Base-by-base conservation (phyloP, 352 stramenopile species). In the Globisporangium echinulatum region DNA sequence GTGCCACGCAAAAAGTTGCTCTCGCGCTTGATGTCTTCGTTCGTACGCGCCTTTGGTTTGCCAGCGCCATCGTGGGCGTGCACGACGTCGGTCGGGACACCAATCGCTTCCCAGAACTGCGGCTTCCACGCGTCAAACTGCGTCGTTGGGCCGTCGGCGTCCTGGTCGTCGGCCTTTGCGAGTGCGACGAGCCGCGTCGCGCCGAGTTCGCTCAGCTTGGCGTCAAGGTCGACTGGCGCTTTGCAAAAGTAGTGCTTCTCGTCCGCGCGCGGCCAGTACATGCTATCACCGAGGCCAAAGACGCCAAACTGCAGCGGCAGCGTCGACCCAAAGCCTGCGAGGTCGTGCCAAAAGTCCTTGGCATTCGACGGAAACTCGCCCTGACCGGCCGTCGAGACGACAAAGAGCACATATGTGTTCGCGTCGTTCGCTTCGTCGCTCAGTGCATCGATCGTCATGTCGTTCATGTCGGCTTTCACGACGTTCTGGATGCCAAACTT, bases 161-260 rank as follows among this genome's bases (percentile, higher is more conserved):
- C 80, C 67, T 94, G 85, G 67, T 94, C 85, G 49, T 94, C 85
- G 6, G 75, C 82, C 70, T 90, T 88, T 15, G 73, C 79, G 11
- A 77, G 56, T 17, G 62, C 53, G 9, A 82, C 46, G 5, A 94
- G 66, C 11, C 76, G 81, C 66, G 86, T 85, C 25, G 77, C 85
- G 37, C 81, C 83, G 14, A 94, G 71, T 50, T 90, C 77, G 49
- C 70, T 85, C 58, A 94, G 61, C 69, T 90, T 89, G 1, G 79
- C 79, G 48, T 92, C 82, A 36, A 94, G 62, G 48, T 92, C 81
- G 0, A 61, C 62, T 5, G 85, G 75, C 4, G 82, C 66, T 61
- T 92, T 90, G 69, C 82, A 91, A 63, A 90, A 94, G 71, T 92
- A 92, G 72, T 92, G 77, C 61, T 87, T 88, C 56, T 89, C 80